Evolutionary conservation across 2,329 filamentous ascomycete species (phyloP), one percentile per base, ranked within the genome.

Genomic region (Graphiopsis chlorocephala): DNA sequence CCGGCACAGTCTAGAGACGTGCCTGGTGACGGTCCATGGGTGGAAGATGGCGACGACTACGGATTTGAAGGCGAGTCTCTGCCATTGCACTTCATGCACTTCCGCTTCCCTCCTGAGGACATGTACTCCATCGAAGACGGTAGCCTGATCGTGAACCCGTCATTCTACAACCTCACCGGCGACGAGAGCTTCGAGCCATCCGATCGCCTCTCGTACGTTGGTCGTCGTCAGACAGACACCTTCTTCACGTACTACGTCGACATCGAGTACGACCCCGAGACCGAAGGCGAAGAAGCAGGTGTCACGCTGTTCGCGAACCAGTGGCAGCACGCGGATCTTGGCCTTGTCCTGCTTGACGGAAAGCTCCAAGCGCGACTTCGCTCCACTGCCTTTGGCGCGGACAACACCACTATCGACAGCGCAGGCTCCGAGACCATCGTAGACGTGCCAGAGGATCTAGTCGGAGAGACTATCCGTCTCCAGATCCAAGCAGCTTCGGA

Each of bases 11-110:
- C 71, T 35, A 68, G 71, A 0, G 70, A 78, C 3, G 65, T 81
- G 2, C 75, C 76, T 7, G 80, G 80, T 4, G 59, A 73, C 50
- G 78, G 83, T 28, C 80, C 81, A 6, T 80, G 76, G 67, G 80
- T 80, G 62, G 71, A 74, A 8, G 77, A 77, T 12, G 76, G 78
- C 2, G 84, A 86, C 67, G 68, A 71, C 11, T 74, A 84, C 47
- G 77, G 80, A 28, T 87, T 87, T 70, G 67, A 74, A 7, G 77
- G 77, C 0, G 78, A 78, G 0, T 68, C 71, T 0, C 72, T 88
- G 0, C 85, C 85, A 3, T 76, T 77, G 0, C 83, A 88, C 68
- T 84, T 88, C 68, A 80, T 84, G 1, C 79, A 85, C 77, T 86
- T 85, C 78, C 79, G 86, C 5, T 83, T 80, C 14, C 85, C 85